These are phyloP conservation scores for Candida endomychidarum DNA, from an alignment of 805 yeast species.

Conservation along the genomic window DNA sequence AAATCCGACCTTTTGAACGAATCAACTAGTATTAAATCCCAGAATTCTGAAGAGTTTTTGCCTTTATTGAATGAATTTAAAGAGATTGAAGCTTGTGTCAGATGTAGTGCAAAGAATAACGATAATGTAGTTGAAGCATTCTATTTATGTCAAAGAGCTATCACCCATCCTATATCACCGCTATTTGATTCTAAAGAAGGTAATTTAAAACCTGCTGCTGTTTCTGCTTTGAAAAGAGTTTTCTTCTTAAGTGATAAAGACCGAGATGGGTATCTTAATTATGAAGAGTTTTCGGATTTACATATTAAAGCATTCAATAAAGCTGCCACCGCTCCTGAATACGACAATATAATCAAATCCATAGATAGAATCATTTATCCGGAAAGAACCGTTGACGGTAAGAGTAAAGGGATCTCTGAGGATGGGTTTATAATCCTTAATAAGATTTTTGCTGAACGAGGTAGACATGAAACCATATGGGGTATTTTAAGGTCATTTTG, in stretches of 20 bases:
- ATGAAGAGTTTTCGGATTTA: constrained; percentile 63
- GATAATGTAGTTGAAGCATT: constrained; percentile 88
- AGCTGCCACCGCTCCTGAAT: constrained; percentile 30
- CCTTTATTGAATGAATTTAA: constrained; percentile 88
- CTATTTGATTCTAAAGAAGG: constrained; percentile 90
- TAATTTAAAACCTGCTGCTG: constrained; percentile 71
- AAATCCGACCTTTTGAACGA: constrained; percentile 56
- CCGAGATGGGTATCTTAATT: constrained; percentile 81
- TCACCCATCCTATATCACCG: constrained; percentile 91
- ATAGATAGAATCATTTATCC: constrained; percentile 33
- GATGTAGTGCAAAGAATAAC: constrained; percentile 83
- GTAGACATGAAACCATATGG: constrained; percentile 97
- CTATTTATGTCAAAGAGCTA: constrained; percentile 89
- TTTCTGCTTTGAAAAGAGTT: constrained; percentile 73
- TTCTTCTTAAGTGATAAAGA: constrained; percentile 86
- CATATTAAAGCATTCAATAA: constrained; percentile 77
- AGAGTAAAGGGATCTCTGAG: constrained; percentile 58
- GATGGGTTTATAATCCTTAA: constrained; percentile 78
- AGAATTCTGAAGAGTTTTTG: constrained; percentile 72
- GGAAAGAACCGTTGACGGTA: constrained; percentile 19
- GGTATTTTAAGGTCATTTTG: constrained; percentile 85
- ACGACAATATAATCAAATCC: constrained; percentile 37
- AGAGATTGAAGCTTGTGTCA: constrained; percentile 88
- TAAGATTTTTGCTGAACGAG: constrained; percentile 82
- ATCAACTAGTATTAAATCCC: constrained; percentile 42